These are phyloP conservation scores for Daldinia bambusicola DNA, from an alignment of 495 filamentous ascomycete species.

Conservation along the genomic window DNA sequence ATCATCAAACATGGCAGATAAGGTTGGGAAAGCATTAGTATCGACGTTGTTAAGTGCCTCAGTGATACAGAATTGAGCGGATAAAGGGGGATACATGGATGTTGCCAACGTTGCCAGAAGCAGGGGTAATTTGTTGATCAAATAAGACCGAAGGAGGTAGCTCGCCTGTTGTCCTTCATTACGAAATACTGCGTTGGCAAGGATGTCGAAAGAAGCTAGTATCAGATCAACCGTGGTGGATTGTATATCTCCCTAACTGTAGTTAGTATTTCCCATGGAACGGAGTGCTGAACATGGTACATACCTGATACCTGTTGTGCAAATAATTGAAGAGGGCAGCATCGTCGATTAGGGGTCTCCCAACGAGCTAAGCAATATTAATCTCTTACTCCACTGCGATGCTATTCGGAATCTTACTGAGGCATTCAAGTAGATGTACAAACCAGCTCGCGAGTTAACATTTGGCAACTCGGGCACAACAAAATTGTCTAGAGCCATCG, in stretches of 20 bases:
- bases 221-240: slow-evolving; percentile 82
- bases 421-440: slow-evolving; percentile 92
- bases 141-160: slow-evolving; percentile 85
- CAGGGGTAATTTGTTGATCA: slow-evolving; percentile 91
- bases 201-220: slow-evolving; percentile 85
- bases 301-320: slow-evolving; percentile 79
- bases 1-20: slow-evolving; percentile 83
- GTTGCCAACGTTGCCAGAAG: slow-evolving; percentile 73
- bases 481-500: slow-evolving; percentile 62
- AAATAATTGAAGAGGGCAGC: slow-evolving; percentile 79
- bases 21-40: slow-evolving; percentile 79
- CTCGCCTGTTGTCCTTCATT: slow-evolving; percentile 76
- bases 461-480: slow-evolving; percentile 72
- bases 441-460: slow-evolving; percentile 83
- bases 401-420: slow-evolving; percentile 63
- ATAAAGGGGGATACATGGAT: slow-evolving; percentile 70
- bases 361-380: slow-evolving; percentile 72
- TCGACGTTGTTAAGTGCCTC: slow-evolving; percentile 81
- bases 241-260: slow-evolving; percentile 73
- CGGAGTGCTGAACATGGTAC: slow-evolving; percentile 28
- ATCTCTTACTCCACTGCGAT: slow-evolving; percentile 16
- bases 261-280: slow-evolving; percentile 18
- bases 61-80: slow-evolving; percentile 80
- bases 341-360: slow-evolving; percentile 86
- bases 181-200: slow-evolving; percentile 85